Percentiles rank a stretch among this genome's conserved stretches.
phyloP scores from a whole-genome alignment of 1,139 yeast species.

The Magnusiomyces suaveolens region DNA sequence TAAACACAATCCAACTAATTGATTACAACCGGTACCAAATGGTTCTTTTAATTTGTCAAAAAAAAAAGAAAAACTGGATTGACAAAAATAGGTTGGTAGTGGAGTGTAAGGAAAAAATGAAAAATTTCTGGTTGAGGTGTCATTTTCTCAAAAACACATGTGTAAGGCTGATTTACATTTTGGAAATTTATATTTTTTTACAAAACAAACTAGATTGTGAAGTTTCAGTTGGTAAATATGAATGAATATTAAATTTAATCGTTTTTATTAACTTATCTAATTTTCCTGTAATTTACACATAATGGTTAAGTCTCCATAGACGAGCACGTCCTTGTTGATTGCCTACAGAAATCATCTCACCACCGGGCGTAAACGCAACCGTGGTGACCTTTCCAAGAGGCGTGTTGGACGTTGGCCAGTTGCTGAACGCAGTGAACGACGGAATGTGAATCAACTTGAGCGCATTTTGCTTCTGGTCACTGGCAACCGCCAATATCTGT shows the following conservation, averaged over 20 bases:
- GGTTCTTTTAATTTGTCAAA: no score
- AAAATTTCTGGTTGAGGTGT: background rate
- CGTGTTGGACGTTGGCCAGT: constrained; percentile 97
- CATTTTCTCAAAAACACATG: background rate
- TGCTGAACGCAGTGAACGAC: constrained; percentile 71
- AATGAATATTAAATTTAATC: no score
- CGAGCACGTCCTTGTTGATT: constrained; percentile 87
- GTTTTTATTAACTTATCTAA: no score
- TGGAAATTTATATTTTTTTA: no score
- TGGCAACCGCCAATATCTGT: constrained; percentile 76
- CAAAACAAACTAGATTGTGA: no score
- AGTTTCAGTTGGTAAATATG: no score
- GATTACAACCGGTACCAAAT: no score
- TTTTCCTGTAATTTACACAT: no score
- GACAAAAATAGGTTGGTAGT: background rate
- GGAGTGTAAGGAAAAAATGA: background rate
- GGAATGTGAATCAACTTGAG: constrained; percentile 82
- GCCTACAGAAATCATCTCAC: constrained; percentile 79
- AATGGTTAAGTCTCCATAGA: constrained; percentile 81
- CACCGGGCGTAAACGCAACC: constrained; percentile 70
- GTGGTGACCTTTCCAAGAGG: constrained; percentile 89
- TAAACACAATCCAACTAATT: no score
- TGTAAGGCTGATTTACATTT: no score
- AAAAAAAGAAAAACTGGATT: background rate
- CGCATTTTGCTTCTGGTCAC: constrained; percentile 80